Percentiles rank a stretch among this genome's conserved stretches.
Conservation (phyloP, 352 stramenopile genomes). For the Globisporangium heterothallicum region DNA sequence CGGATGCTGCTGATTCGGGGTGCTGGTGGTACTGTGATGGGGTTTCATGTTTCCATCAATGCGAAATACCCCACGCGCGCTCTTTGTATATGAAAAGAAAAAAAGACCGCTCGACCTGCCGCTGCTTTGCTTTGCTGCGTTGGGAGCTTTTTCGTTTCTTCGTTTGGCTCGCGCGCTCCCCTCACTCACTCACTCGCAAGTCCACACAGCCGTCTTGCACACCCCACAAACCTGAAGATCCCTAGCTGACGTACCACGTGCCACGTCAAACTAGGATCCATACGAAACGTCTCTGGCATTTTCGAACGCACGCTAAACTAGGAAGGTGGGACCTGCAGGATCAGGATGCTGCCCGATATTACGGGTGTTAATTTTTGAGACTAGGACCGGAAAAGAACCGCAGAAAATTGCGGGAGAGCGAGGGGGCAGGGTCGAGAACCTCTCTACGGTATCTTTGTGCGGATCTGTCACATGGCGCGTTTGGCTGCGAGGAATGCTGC, state of each 20-base stretch:
- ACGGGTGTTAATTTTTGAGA: too few relatives aligned
- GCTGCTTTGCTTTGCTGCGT: slow-evolving; percentile 1
- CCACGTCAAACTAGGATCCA: background rate
- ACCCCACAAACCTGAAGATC: background rate
- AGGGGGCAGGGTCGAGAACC: too few relatives aligned
- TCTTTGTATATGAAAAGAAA: background rate
- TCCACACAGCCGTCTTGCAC: too few relatives aligned
- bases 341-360: too few relatives aligned
- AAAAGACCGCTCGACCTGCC: slow-evolving; percentile 8
- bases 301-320: background rate
- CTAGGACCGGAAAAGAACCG: too few relatives aligned
- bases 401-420: too few relatives aligned
- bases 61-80: background rate
- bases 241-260: background rate
- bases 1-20: slow-evolving; percentile 6
- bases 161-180: slow-evolving; percentile 1
- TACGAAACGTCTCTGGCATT: background rate
- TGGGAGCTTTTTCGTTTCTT: slow-evolving; percentile 11
- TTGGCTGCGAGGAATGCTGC: slow-evolving; percentile 20
- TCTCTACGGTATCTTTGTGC: too few relatives aligned
- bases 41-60: slow-evolving; percentile 52
- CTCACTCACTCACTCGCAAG: background rate
- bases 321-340: background rate
- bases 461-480: background rate
- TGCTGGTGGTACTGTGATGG: slow-evolving; percentile 28